Evolutionary conservation across 306 rosid species (phyloP).

Genomic region (Arachis stenosperma): DNA sequence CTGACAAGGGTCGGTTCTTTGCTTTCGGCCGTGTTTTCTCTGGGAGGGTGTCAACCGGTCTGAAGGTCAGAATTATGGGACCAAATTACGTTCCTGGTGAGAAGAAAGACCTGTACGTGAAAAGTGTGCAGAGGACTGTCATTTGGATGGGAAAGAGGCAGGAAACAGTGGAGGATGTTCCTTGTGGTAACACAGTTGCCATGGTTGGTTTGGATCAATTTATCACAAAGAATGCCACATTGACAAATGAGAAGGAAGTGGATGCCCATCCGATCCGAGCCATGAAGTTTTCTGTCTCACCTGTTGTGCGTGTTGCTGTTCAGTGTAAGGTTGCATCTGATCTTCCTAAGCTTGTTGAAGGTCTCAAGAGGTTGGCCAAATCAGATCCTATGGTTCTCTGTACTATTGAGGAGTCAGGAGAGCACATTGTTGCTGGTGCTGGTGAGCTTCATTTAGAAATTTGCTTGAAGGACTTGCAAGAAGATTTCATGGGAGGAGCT

Average conservation of each 20-base stretch:
- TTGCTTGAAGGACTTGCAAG: conserved; percentile 92
- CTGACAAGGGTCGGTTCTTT: conserved; percentile 92
- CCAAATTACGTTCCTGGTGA: conserved; percentile 91
- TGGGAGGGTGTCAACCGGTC: conserved; percentile 79
- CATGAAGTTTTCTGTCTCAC: conserved; percentile 93
- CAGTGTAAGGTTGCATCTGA: conserved; percentile 97
- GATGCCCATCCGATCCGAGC: conserved; percentile 95
- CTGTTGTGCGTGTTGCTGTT: conserved; percentile 92
- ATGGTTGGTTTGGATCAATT: conserved; percentile 91
- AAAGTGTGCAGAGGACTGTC: conserved; percentile 93
- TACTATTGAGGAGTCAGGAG: conserved; percentile 88
- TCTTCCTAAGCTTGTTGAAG: conserved; percentile 97
- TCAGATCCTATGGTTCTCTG: conserved; percentile 97
- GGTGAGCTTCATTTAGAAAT: conserved; percentile 96
- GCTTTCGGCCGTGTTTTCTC: conserved; percentile 95
- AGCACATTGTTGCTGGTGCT: conserved; percentile 94
- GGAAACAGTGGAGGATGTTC: conserved; percentile 96
- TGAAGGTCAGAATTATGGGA: conserved; percentile 98
- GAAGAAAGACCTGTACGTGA: conserved; percentile 80
- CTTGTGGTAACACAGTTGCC: conserved; percentile 94
- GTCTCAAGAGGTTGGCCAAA: conserved; percentile 85
- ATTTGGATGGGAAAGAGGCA: conserved; percentile 98
- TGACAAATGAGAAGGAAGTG: conserved; percentile 87
- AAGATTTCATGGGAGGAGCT: conserved; percentile 93
- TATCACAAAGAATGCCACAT: conserved; percentile 90